Base-by-base conservation (phyloP, 2,329 filamentous ascomycete genomes). In the Exophiala sideris region DNA sequence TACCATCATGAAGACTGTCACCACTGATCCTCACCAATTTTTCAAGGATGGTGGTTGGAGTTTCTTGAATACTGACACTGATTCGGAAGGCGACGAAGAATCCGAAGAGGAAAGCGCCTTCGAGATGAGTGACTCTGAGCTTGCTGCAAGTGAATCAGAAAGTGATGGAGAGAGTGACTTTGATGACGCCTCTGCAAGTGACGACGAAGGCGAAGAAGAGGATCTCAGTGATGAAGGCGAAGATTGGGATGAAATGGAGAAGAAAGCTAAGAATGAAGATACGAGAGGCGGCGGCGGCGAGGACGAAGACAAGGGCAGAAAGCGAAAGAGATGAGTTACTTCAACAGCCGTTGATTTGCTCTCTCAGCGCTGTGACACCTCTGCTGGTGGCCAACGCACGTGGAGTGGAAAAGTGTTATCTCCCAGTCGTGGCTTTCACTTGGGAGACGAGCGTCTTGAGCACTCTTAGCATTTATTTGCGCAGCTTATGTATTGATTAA, bases 1-100 rank as follows among this genome's bases (percentile, higher is more conserved):
- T 9, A 96, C 91, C 12, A 99, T 99, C 68, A 99, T 99, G 91
- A 99, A 99, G 80, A 99, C 94, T 0, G 91, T 99, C 21, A 92
- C 88, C 16, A 86, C 88, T 34, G 91, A 99, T 39, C 89, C 94
- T 2, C 92, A 99, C 69, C 84, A 87, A 64, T 99, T 99, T 83
- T 99, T 96, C 72, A 83, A 81, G 3, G 92, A 97, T 61, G 94
- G 95, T 32, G 94, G 94, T 42, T 99, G 94, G 94, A 87, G 84
- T 1, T 97, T 99, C 81, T 71, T 99, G 55, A 85, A 86, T 50
- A 86, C 86, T 34, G 92, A 96, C 56, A 91, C 87, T 0, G 94
- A 97, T 66, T 89, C 88, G 11, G 91, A 96, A 61, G 89, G 82
- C 40, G 83, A 76, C 1, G 85, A 84, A 1, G 85, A 88, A 9